A percentile compares a stretch with the other conserved stretches of the same genome.
These are phyloP conservation scores for Acanthamoeba castellanii DNA, from an alignment of 208 protist genomes.

Conservation along the genomic window DNA sequence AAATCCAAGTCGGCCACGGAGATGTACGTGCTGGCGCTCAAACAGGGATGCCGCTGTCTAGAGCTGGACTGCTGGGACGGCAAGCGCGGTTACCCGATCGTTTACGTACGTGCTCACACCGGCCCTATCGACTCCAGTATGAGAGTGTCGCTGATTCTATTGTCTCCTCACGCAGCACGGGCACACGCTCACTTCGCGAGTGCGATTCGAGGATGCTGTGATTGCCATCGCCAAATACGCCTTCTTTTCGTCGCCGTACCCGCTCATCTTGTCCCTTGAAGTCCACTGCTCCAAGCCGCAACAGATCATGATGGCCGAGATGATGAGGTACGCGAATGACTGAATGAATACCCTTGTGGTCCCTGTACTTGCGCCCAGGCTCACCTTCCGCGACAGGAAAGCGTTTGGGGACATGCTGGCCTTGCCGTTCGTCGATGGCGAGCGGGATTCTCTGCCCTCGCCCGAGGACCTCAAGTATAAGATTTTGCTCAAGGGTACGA, in stretches of 20 bases:
- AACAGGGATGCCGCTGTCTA: slow-evolving; percentile 87
- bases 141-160: background rate
- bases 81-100: slow-evolving; percentile 88
- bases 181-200: slow-evolving; percentile 89
- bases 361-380: background rate
- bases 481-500: slow-evolving; percentile 79
- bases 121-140: background rate
- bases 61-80: slow-evolving; percentile 93
- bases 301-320: slow-evolving; percentile 88
- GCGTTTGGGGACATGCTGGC: slow-evolving; percentile 61
- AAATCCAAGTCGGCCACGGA: slow-evolving; percentile 84
- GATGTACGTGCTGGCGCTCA: slow-evolving; percentile 85
- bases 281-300: slow-evolving; percentile 88
- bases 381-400: background rate
- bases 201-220: slow-evolving; percentile 88
- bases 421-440: background rate
- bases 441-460: slow-evolving; percentile 58
- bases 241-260: slow-evolving; percentile 88
- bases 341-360: background rate
- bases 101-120: slow-evolving; percentile 78
- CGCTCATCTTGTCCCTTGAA: slow-evolving; percentile 91
- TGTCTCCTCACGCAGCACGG: slow-evolving; percentile 85
- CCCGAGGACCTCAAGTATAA: slow-evolving; percentile 76
- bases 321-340: slow-evolving; percentile 84
- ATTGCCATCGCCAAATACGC: slow-evolving; percentile 86